phyloP scores from a whole-genome alignment of 2,329 filamentous ascomycete species.

The Talaromyces sp. region DNA sequence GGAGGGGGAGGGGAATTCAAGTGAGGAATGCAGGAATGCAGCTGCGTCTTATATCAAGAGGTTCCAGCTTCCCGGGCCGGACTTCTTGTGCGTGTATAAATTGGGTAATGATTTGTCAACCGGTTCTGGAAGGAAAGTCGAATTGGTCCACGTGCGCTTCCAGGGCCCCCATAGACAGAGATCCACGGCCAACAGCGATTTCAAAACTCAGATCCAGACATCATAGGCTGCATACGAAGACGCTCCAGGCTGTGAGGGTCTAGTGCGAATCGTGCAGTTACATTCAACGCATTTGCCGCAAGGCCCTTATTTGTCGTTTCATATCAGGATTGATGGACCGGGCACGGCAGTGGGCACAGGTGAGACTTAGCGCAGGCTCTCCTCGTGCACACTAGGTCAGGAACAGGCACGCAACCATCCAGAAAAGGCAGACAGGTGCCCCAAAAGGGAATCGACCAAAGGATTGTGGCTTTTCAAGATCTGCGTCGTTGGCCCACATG shows the following conservation, averaged over 20 bases:
- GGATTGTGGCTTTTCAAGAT: constrained; percentile 12
- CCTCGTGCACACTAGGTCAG: not conserved
- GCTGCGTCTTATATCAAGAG: not conserved
- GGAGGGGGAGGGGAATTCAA: not conserved
- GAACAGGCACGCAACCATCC: not conserved
- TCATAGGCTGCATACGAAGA: not conserved
- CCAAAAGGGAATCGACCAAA: constrained; percentile 2
- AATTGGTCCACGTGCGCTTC: not conserved
- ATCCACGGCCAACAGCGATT: not conserved
- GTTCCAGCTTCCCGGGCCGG: not conserved
- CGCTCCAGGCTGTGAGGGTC: not conserved
- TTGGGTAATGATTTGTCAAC: not conserved
- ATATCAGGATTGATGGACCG: not conserved
- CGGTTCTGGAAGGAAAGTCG: not conserved
- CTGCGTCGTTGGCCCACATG: constrained; percentile 4
- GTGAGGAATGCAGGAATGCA: not conserved
- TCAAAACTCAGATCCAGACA: not conserved
- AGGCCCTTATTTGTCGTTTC: not conserved
- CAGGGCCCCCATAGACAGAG: not conserved
- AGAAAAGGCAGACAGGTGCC: not conserved
- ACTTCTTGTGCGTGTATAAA: not conserved
- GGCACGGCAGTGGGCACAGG: not conserved
- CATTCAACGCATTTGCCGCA: not conserved
- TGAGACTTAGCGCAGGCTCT: not conserved
- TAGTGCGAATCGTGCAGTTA: not conserved